Conservation (phyloP, 2,329 filamentous ascomycete genomes). For the Fusarium mexicanum region DNA sequence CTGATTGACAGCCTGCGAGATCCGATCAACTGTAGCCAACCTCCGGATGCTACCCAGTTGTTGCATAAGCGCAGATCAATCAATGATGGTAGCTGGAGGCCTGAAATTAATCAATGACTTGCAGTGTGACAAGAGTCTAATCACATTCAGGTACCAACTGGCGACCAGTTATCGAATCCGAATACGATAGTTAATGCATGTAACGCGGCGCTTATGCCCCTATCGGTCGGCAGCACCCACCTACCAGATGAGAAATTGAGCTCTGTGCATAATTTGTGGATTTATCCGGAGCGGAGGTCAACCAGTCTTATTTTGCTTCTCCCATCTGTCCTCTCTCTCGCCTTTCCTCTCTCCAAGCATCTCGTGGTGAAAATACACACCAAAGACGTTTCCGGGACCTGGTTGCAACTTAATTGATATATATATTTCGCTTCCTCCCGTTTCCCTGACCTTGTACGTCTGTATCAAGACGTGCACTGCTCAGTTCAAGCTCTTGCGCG, state of each 20-base stretch:
- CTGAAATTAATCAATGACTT: neutral
- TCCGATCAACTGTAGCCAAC: neutral
- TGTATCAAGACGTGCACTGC: conserved; percentile 30
- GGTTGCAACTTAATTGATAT: conserved; percentile 39
- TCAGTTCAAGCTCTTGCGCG: conserved; percentile 15
- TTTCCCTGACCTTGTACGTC: conserved; percentile 17
- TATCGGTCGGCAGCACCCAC: conserved; percentile 19
- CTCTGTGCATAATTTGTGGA: conserved; percentile 41
- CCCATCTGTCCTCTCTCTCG: conserved; percentile 30
- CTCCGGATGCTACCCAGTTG: neutral
- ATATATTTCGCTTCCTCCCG: conserved; percentile 33
- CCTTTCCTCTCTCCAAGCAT: conserved; percentile 29
- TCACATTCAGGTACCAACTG: neutral
- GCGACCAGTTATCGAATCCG: neutral
- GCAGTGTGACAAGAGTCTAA: neutral
- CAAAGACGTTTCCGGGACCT: conserved; percentile 33
- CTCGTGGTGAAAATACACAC: conserved; percentile 30
- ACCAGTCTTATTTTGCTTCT: conserved; percentile 32
- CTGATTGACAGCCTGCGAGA: neutral
- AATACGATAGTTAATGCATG: conserved; percentile 24
- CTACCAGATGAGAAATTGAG: conserved; percentile 42
- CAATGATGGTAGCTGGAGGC: neutral
- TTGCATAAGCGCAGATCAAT: conserved; percentile 8
- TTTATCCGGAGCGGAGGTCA: conserved; percentile 43
- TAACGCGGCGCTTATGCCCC: conserved; percentile 20